Evolutionary conservation across 225 moss, liverwort and hornwort species (phyloP), one percentile per base, ranked within the genome.

Genomic region (Thuidium tamariscinum): DNA sequence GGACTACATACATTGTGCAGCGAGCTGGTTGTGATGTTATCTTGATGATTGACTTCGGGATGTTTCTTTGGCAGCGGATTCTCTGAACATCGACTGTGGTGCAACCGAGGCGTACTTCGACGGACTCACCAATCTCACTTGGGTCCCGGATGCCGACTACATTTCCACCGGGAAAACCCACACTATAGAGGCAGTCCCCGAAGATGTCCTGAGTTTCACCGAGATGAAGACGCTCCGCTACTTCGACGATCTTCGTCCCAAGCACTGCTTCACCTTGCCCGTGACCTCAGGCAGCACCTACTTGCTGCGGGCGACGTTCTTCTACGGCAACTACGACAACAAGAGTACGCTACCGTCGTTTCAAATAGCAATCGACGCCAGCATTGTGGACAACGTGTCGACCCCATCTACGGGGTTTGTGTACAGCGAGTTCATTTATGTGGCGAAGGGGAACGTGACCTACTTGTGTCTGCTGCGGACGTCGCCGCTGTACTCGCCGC

Each of bases 31-130:
- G 20, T n/a, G n/a, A n/a, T n/a, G n/a, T n/a, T n/a, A n/a, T n/a
- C n/a, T n/a, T n/a, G n/a, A n/a, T n/a, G n/a, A n/a, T n/a, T n/a
- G n/a, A n/a, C n/a, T n/a, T n/a, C n/a, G n/a, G n/a, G n/a, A n/a
- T n/a, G n/a, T n/a, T n/a, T n/a, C n/a, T n/a, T n/a, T 44, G 44
- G 42, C 30, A 18, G 54, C 81, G 69, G 81, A 44, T 52, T 87
- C 69, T 80, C n/a, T 90, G 61, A 90, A 90, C 88, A 88, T 91
- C 80, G 88, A 88, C 81, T 91, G 88, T 14, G 91, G 91, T 59
- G 89, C 88, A 41, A 85, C 26, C 19, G 34, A 34, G 8, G 5
- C 5, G 5, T 80, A 36, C 32, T 75, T 70, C 13, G 83, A 81
- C 75, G 17, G 6, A 17, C 21, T 34, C 54, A 86, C 91, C 59